Conservation (phyloP, 805 yeast species). For the Wickerhamomyces canadensis region DNA sequence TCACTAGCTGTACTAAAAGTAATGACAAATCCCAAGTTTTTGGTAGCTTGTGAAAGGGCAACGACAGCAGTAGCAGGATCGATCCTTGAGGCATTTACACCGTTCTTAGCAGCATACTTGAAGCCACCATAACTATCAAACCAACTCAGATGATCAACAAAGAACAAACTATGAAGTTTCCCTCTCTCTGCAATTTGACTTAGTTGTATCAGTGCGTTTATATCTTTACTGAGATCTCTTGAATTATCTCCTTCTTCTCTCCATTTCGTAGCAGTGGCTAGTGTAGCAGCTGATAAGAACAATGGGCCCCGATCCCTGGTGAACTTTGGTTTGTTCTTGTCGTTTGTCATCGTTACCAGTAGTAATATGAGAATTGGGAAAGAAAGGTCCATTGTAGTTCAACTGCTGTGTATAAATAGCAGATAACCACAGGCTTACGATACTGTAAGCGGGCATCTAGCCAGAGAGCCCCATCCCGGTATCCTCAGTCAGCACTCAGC, state of each 20-base stretch:
- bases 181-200: constrained; percentile 28
- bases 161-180: constrained; percentile 30
- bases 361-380: no score
- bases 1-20: constrained; percentile 39
- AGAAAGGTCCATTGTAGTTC: no score
- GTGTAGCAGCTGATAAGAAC: background rate
- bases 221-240: no score
- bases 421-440: no score
- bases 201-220: no score
- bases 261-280: constrained; percentile 22
- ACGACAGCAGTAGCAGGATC: constrained; percentile 28
- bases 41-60: constrained; percentile 26
- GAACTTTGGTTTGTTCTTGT: background rate
- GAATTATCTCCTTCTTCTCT: constrained; percentile 8
- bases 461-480: no score
- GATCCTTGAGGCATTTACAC: constrained; percentile 22
- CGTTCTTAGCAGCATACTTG: constrained; percentile 24
- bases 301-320: background rate
- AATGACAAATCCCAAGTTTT: constrained; percentile 32
- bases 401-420: no score
- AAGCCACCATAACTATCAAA: constrained; percentile 35
- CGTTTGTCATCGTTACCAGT: no score
- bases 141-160: constrained; percentile 33
- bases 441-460: no score
- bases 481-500: no score